Evolutionary conservation across 139 green algal genomes (phyloP), one percentile per base, ranked within the genome.

Genomic region (Asterochloris sp.): DNA sequence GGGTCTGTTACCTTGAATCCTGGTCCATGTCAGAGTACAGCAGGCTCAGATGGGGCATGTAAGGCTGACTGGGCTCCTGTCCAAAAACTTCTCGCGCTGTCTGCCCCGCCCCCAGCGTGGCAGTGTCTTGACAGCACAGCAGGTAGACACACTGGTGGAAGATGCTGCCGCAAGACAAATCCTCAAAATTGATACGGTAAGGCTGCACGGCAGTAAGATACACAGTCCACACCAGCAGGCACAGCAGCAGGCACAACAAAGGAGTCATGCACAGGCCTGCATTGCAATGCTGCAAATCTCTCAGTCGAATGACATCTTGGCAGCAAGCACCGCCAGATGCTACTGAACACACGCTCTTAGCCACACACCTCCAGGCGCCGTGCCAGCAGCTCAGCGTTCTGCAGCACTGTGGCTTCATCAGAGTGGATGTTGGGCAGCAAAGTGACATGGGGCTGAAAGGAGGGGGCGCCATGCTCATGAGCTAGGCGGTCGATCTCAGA

Each of bases 1-100:
- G 28, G 69, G 19, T 12, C 67, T 71, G 66, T 54, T n/a, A 47
- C 76, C 76, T 80, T 61, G 24, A 26, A 60, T 80, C 60, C 21
- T 80, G 60, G 47, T 80, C 76, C 67, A 80, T 80, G 60, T 80
- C 76, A 38, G 76, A 80, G 61, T 80, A 80, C 23, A 80, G 54
- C 54, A 80, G 76, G 13, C 60, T 69, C 76, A 80, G 60, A 47
- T 80, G 76, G 9, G 76, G 76, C 76, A 80, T 80, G 60, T 80
- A 80, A 21, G 54, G 16, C 12, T 61, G 11, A 6, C 13, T 69
- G 23, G 60, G 13, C 29, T 54, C 76, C 76, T 69, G 60, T 15
- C 60, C 47, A n/a, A 80, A 80, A 13, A 21, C 14, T 15, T 80
- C 54, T n/a, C 68, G 67, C n/a, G 60, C 68, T 54, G 38, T 24